Conservation (phyloP, 176 grass and related monocot genomes). For the Carex scoparia region DNA sequence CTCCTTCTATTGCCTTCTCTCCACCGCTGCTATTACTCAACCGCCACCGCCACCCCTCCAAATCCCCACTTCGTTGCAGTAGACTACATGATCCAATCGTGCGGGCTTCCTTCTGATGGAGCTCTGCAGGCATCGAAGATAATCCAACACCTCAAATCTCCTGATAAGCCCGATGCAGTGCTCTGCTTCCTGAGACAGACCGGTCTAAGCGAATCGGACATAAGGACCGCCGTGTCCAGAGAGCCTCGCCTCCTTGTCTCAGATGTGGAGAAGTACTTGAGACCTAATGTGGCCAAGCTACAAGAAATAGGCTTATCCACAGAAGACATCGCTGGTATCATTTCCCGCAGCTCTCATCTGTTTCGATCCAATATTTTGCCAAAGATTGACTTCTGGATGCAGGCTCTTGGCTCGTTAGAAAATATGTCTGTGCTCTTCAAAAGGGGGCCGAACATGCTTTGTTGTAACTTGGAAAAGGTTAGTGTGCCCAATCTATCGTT, state of each 20-base stretch:
- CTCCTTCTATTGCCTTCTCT: no score
- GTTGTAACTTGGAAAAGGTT: background rate
- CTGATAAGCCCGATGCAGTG: no score
- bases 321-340: background rate
- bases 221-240: background rate
- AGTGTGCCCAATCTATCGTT: conserved; percentile 25
- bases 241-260: background rate
- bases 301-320: background rate
- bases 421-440: background rate
- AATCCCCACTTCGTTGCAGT: no score
- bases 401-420: background rate
- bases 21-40: no score
- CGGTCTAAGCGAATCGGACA: background rate
- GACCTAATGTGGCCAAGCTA: background rate
- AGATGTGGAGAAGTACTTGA: background rate
- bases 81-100: no score
- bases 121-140: no score
- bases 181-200: background rate
- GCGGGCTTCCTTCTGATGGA: no score
- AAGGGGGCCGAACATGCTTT: background rate
- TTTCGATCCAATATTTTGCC: background rate
- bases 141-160: no score
- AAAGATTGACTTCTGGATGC: background rate
- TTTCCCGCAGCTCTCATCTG: background rate
- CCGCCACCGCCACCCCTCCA: no score